Evolutionary conservation across 352 stramenopile genomes (phyloP), one percentile per base, ranked within the genome.

Genomic region (Pythium grandisporangium): DNA sequence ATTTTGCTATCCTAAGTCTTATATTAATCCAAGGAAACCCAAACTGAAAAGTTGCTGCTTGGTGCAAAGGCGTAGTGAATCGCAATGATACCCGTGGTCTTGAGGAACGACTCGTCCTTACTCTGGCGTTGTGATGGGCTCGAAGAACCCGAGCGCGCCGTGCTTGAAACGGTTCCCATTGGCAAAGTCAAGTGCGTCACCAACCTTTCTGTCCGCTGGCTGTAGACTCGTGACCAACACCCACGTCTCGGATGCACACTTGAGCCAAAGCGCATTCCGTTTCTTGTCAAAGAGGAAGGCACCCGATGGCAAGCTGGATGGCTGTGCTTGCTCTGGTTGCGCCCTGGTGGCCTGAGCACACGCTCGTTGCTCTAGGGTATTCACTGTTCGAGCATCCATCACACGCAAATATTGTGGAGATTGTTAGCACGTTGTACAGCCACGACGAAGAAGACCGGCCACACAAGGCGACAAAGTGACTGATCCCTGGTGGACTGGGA

Each of bases 251-350:
- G 38, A 29, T 6, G 51, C 55, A 24, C 74, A 87, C 39, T 72
- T 71, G 36, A 93, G 49, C 76, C 76, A 90, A 7, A 93, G 50
- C 33, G 55, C 74, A 19, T 89, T 58, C 6, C 60, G 62, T 35
- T 60, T 58, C 51, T 87, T 90, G 42, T 93, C 79, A 19, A 81
- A 89, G 63, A 88, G 77, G 47, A 84, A 93, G 0, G 50, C 48
- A 1, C 79, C 79, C 5, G 42, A 6, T 7, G 40, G 37, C 22
- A 50, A 33, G 12, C 30, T 29, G 51, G 37, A 32, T 30, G 32
- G 50, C n/a, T n/a, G n/a, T n/a, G n/a, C n/a, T n/a, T n/a, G n/a
- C n/a, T n/a, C n/a, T n/a, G n/a, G n/a, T n/a, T n/a, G n/a, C n/a
- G n/a, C n/a, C n/a, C n/a, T n/a, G n/a, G n/a, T n/a, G n/a, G n/a